These are phyloP conservation scores for Iodosphaeria phyllophila DNA, from an alignment of 2,329 filamentous ascomycete genomes.

Conservation along the genomic window DNA sequence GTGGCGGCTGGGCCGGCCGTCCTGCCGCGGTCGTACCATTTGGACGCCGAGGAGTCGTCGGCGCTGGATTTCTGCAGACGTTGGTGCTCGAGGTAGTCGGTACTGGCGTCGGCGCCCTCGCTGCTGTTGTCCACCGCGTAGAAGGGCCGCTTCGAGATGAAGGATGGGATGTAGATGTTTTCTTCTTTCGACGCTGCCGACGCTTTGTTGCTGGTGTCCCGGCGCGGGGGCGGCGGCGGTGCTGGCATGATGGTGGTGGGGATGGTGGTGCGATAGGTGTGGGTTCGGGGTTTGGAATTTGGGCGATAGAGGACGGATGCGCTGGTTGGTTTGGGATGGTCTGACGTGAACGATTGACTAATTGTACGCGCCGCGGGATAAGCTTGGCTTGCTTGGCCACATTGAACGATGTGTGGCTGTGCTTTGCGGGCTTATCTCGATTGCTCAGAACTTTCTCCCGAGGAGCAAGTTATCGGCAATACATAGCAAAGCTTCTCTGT, in stretches of 20 bases:
- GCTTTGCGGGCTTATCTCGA: too few species aligned
- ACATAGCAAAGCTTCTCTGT: too few species aligned
- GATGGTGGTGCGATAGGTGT: not conserved
- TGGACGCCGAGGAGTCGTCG: conserved; percentile 44
- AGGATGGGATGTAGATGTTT: conserved; percentile 95
- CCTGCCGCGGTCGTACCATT: conserved; percentile 87
- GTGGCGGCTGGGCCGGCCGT: conserved; percentile 75
- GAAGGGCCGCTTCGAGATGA: conserved; percentile 96
- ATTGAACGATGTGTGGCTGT: not conserved
- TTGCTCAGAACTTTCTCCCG: too few species aligned
- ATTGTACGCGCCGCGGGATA: too few species aligned
- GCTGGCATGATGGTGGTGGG: conserved; percentile 19
- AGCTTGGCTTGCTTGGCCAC: not conserved
- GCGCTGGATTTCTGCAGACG: conserved; percentile 56
- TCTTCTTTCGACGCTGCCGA: conserved; percentile 55
- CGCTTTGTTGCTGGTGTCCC: conserved; percentile 9
- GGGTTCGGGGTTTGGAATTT: too few species aligned
- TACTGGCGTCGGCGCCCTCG: conserved; percentile 55
- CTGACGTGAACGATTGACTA: too few species aligned
- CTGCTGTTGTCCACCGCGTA: conserved; percentile 72
- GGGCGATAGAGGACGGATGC: too few species aligned
- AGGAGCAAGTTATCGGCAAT: too few species aligned
- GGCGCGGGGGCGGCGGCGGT: conserved; percentile 15
- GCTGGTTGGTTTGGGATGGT: too few species aligned
- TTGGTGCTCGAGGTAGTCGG: conserved; percentile 93